Base-by-base conservation (phyloP, 164 flowering plant species). In the Vitis riparia region DNA sequence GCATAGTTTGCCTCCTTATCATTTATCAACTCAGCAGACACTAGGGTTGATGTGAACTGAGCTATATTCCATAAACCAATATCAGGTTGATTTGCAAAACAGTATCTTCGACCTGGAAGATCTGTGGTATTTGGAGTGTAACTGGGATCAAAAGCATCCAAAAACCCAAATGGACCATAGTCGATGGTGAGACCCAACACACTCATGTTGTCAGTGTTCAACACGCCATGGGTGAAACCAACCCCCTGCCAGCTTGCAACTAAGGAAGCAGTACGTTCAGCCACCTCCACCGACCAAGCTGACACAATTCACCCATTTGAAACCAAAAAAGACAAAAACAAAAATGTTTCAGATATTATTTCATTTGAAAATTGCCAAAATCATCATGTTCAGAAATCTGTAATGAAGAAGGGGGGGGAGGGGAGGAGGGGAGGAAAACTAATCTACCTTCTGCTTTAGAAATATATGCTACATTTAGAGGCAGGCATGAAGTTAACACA, bases 101-200 rank as follows among this genome's bases (percentile, higher is more conserved):
- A 96, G 76, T 96, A 96, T 75, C 99, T 84, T 86, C 98, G 86
- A 13, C 99, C 99, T 0, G 99, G 98, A 81, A 96, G 97, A 79
- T 93, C 99, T 0, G 99, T 96, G 50, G 99, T 96, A 71, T 96
- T 96, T 59, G 98, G 99, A 0, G 99, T 96, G 78, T 68, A 96
- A 81, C 91, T 91, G 72, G 98, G 98, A 77, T 96, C 99, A 84
- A 96, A 96, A 56, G 99, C 98, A 82, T 96, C 99, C 77, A 96
- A 74, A 78, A 96, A 96, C 49, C 99, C 97, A 79, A 91, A 93
- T 44, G 99, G 98, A 63, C 99, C 99, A 83, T 96, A 96, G 80
- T 96, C 99, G 76, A 96, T 93, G 59, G 98, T 93, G 70, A 92
- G 92, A 56, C 99, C 99, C 69, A 96, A 77, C 50, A 92, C 84